Evolutionary conservation across 257 asterid genomes (phyloP).

Genomic region (Fraxinus excelsior): DNA sequence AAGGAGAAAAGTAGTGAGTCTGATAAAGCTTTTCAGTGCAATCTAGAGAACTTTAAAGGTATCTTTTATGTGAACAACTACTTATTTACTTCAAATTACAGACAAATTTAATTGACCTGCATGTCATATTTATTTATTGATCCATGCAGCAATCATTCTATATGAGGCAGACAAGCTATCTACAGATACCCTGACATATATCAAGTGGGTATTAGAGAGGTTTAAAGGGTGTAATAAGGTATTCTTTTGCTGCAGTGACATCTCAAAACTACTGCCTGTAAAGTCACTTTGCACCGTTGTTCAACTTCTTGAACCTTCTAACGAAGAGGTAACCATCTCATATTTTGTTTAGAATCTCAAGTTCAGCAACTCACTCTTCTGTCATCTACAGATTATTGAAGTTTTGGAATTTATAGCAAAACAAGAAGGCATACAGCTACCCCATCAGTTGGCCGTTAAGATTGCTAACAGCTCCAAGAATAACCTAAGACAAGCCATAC

Average conservation of each 20-base stretch:
- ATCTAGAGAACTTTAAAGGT: conserved; percentile 58
- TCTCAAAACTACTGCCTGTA: conserved; percentile 61
- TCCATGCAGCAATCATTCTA: conserved; percentile 65
- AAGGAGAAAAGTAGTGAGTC: conserved; percentile 42
- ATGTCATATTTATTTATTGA: conserved; percentile 17
- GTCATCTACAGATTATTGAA: conserved; percentile 50
- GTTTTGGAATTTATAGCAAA: conserved; percentile 72
- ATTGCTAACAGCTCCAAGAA: conserved; percentile 71
- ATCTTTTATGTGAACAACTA: conserved; percentile 12
- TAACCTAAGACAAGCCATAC: conserved; percentile 83
- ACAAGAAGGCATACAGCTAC: conserved; percentile 57
- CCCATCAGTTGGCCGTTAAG: conserved; percentile 51
- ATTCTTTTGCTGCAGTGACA: conserved; percentile 82
- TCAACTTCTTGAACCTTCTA: conserved; percentile 76
- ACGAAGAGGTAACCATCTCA: conserved; percentile 53
- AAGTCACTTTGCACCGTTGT: conserved; percentile 61
- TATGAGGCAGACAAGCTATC: conserved; percentile 77
- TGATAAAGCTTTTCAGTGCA: conserved; percentile 23
- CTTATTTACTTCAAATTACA: conserved; percentile 11
- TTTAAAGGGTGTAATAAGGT: conserved; percentile 65
- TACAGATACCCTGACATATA: conserved; percentile 59
- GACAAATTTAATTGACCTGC: conserved; percentile 26
- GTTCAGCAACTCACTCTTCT: not conserved
- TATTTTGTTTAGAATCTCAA: conserved; percentile 16
- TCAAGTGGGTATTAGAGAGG: conserved; percentile 77